Evolutionary conservation across 805 yeast genomes (phyloP).

Genomic region (Starmerella vaccinii): DNA sequence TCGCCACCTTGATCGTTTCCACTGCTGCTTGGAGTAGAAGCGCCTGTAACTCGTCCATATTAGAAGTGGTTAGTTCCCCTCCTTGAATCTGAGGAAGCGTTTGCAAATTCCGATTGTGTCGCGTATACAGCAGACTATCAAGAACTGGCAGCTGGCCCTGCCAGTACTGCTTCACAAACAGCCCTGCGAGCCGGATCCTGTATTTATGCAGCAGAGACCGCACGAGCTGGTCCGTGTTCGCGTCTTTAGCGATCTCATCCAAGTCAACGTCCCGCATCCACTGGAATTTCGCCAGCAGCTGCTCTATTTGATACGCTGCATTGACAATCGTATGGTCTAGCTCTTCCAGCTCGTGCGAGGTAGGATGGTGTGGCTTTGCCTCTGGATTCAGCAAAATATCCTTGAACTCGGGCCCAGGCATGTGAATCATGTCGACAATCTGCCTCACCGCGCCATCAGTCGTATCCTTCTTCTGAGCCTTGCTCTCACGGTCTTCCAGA

Average conservation of each 20-base stretch:
- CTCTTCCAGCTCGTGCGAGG: conserved; percentile 24
- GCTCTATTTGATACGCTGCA: conserved; percentile 43
- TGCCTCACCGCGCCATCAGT: not conserved
- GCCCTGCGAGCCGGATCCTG: conserved; percentile 50
- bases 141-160: conserved; percentile 43
- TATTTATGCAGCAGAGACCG: conserved; percentile 43
- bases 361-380: conserved; percentile 8
- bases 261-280: conserved; percentile 36
- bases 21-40: conserved; percentile 11
- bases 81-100: conserved; percentile 13
- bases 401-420: conserved; percentile 13
- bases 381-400: not conserved
- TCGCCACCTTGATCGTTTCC: conserved; percentile 5
- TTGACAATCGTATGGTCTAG: conserved; percentile 45
- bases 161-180: conserved; percentile 45
- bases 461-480: not conserved
- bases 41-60: conserved; percentile 20
- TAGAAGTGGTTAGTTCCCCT: conserved; percentile 9
- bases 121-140: conserved; percentile 41
- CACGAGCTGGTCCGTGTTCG: conserved; percentile 36
- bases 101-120: conserved; percentile 17
- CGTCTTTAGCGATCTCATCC: conserved; percentile 26
- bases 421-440: not conserved
- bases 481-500: not conserved
- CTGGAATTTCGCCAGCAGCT: conserved; percentile 50